A percentile compares a stretch with the other conserved stretches of the same genome.
Evolutionary conservation across 257 asterid species (phyloP).

Genomic region (Hygrophila difformis): DNA sequence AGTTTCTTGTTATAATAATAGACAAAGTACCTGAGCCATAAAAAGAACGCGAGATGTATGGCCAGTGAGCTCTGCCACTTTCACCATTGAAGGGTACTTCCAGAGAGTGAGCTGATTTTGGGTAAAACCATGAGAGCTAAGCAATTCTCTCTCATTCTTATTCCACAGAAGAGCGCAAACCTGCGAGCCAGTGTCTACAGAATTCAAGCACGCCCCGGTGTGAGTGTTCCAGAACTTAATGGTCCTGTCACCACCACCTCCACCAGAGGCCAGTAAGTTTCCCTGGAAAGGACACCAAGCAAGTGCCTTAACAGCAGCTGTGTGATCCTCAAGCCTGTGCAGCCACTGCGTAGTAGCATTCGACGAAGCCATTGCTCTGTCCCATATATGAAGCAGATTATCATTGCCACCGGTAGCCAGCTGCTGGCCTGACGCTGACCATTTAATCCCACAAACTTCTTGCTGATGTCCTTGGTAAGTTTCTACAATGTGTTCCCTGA

Average conservation of each 20-base stretch:
- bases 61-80: constrained; percentile 84
- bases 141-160: constrained; percentile 80
- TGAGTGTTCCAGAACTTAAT: constrained; percentile 92
- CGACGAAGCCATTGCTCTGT: constrained; percentile 57
- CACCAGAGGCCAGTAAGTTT: constrained; percentile 80
- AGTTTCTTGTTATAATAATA: not conserved
- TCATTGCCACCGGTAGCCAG: constrained; percentile 93
- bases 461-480: constrained; percentile 80
- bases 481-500: constrained; percentile 58
- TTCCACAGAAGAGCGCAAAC: constrained; percentile 92
- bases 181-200: constrained; percentile 85
- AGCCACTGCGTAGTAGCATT: constrained; percentile 61
- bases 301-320: constrained; percentile 91
- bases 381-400: constrained; percentile 90
- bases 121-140: constrained; percentile 84
- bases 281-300: constrained; percentile 98
- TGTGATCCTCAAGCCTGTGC: constrained; percentile 86
- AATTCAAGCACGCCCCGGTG: constrained; percentile 90
- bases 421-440: constrained; percentile 91
- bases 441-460: constrained; percentile 86
- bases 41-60: constrained; percentile 89
- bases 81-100: constrained; percentile 94
- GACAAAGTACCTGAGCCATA: constrained; percentile 64
- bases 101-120: constrained; percentile 96
- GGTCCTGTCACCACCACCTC: constrained; percentile 78